phyloP scores from a whole-genome alignment of 306 rosid genomes.

The Ziziphus jujuba region DNA sequence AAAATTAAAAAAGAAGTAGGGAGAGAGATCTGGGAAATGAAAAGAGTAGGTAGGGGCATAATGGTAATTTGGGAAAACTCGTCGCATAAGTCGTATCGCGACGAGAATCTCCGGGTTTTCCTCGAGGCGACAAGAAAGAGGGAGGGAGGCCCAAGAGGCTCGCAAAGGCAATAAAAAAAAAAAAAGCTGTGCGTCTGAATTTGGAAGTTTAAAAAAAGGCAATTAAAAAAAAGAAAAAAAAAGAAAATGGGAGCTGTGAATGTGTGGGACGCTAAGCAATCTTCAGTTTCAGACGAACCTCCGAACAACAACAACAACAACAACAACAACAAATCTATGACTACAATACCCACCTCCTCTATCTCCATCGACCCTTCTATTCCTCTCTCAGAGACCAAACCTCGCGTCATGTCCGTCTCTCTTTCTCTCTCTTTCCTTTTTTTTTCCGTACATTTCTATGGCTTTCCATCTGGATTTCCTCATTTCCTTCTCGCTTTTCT shows the following conservation, averaged over 20 bases:
- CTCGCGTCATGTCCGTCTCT: conserved; percentile 53
- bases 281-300: conserved; percentile 40
- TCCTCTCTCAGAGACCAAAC: conserved; percentile 45
- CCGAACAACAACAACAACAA: no score
- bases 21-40: no score
- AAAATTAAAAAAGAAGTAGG: no score
- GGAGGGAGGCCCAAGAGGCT: not conserved
- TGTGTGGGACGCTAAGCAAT: conserved; percentile 60
- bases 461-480: not conserved
- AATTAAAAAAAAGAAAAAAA: no score
- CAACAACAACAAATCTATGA: conserved; percentile 23
- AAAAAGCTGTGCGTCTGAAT: not conserved
- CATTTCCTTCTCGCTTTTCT: not conserved
- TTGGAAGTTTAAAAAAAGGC: not conserved
- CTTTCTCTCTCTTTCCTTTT: not conserved
- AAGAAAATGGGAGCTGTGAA: conserved; percentile 48
- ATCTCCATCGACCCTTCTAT: conserved; percentile 66
- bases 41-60: no score
- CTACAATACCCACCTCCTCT: conserved; percentile 49
- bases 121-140: no score
- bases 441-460: conserved; percentile 12
- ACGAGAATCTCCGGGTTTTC: no score
- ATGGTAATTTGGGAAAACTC: no score
- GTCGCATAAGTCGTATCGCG: no score
- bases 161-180: not conserved